Conservation (phyloP, 2,329 filamentous ascomycete genomes). For the Endocalyx cinctus region DNA sequence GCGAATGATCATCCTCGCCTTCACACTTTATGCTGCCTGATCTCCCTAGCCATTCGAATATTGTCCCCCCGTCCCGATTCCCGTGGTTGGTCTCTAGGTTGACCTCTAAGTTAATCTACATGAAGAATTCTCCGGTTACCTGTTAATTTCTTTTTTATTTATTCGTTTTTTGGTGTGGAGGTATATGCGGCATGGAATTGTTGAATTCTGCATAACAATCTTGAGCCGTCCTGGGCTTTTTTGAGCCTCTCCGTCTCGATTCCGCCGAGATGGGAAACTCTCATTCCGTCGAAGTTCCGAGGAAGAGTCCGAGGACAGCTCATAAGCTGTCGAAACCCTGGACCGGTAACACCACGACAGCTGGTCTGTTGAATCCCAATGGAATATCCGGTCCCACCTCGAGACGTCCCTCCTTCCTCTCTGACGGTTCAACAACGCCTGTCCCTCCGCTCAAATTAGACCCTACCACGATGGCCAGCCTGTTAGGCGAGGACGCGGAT, state of each 20-base stretch:
- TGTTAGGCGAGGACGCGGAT: background rate
- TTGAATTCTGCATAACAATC: conserved; percentile 33
- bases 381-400: conserved; percentile 26
- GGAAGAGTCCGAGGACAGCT: conserved; percentile 30
- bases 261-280: conserved; percentile 49
- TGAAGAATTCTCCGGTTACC: conserved; percentile 22
- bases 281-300: conserved; percentile 40
- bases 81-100: no score
- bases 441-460: conserved; percentile 17
- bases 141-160: conserved; percentile 25
- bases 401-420: conserved; percentile 22
- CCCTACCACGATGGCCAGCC: conserved; percentile 2
- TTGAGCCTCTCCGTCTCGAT: conserved; percentile 18
- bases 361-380: conserved; percentile 36
- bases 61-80: conserved; percentile 8
- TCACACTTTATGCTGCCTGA: conserved; percentile 15
- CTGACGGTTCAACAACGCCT: conserved; percentile 12
- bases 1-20: background rate
- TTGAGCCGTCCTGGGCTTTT: conserved; percentile 26
- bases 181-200: conserved; percentile 35
- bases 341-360: conserved; percentile 35
- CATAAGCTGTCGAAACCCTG: conserved; percentile 51
- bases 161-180: no score
- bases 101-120: conserved; percentile 21
- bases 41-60: conserved; percentile 12